Evolutionary conservation across 768 basidiomycete species (phyloP), one percentile per base, ranked within the genome.

Genomic region (Lactifluus volemus): DNA sequence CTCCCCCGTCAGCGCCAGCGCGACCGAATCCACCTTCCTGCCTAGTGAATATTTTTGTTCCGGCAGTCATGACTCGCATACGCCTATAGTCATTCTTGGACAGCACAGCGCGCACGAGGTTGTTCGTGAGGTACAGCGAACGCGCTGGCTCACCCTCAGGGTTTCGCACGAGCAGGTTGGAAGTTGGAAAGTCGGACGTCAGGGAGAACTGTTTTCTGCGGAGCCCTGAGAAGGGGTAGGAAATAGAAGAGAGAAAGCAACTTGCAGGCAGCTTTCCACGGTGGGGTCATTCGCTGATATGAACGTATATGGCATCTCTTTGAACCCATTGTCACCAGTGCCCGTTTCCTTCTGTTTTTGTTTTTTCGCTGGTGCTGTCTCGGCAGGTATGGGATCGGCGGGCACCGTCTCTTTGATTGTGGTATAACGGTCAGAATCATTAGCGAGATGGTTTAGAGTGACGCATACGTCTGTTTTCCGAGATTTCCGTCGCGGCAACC

Each of bases 281-380:
- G 86, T 80, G 5, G 84, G 84, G 68, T 97, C 87, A 60, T 84
- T 76, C 2, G 83, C 77, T 1, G 82, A 69, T 34, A 98, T 74
- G 74, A 88, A 94, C 0, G 88, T 92, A 71, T 89, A 97, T 1
- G 95, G 94, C 71, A 90, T 91, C 71, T 98, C 95, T 70, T 88
- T 93, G 78, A 77, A 67, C 64, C 57, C 45, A 8, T 34, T 71
- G 65, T 69, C 76, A 2, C 55, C 55, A 30, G 36, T 48, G 29
- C 64, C 70, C 51, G 66, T 42, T 54, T 53, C 68, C 67, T 57
- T 67, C 55, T 59, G 69, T 58, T 32, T 55, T 59, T 65, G 65
- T 11, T 67, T 66, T 4, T 61, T 61, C 5, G 51, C 36, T 25
- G 32, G 41, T 8, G 41, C 59, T 6, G 38, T 38, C 50, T 61